Evolutionary conservation across 2,329 filamentous ascomycete species (phyloP), one percentile per base, ranked within the genome.

Genomic region (Lasiodiplodia sp.): DNA sequence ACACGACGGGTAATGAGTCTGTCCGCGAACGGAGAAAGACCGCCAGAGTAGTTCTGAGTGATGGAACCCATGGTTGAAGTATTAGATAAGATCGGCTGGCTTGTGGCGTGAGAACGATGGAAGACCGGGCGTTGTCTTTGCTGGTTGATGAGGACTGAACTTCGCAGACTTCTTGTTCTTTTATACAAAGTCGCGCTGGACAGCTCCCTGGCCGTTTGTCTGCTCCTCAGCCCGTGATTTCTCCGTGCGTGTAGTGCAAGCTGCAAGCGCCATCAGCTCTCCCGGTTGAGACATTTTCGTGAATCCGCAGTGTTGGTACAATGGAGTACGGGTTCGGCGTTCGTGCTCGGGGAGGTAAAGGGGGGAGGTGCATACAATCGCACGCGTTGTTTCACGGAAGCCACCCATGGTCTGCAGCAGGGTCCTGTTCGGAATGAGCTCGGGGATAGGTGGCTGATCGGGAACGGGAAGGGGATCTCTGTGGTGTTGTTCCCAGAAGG

Each of bases 11-110:
- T 64, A 37, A 68, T 47, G 21, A 38, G 38, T 25, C 38, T 56
- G 37, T 57, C 60, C 6, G 58, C 40, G n/a, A 68, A 68, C 4
- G 67, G 67, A 18, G 67, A 68, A 16, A 64, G 47, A 18, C 67
- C 67, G n/a, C 55, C 65, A 62, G 66, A 52, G 47, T 51, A 44
- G 14, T 6, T 34, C 16, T 23, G 18, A 8, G 44, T 16, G 8
- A 68, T 38, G 18, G 66, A 68, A 16, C 66, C 66, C 66, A 68
- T 68, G 21, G 66, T 47, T 21, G 47, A 25, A 25, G 28, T 10
- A 7, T 10, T 12, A 23, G 28, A 31, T 6, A 14, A 23, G 12
- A 56, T 21, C 12, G 10, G 14, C 31, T 55, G 34, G 28, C 28
- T n/a, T 31, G 47, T 31, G 18, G 47, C 38, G 12, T 10, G 18